phyloP scores from a whole-genome alignment of 2,329 filamentous ascomycete species.

The Trematosphaeria pertusa region DNA sequence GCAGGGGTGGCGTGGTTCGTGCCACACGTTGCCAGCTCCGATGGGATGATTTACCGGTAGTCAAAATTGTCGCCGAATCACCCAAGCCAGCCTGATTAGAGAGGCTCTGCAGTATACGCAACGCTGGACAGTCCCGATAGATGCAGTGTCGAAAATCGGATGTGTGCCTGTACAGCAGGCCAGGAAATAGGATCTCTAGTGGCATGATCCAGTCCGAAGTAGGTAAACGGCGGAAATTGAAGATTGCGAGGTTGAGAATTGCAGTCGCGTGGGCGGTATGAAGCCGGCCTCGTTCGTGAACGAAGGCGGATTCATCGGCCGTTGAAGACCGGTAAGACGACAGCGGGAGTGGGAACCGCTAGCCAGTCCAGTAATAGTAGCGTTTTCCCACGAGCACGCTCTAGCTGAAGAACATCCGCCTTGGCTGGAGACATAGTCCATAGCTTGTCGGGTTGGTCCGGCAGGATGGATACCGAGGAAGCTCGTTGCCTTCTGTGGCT shows the following conservation, averaged over 20 bases:
- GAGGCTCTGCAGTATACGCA: too few species aligned
- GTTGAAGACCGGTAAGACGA: conserved; percentile 4
- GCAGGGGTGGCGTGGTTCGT: conserved; percentile 4
- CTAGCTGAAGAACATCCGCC: conserved; percentile 8
- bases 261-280: neutral
- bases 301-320: conserved; percentile 11
- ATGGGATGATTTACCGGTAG: too few species aligned
- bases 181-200: too few species aligned
- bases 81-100: too few species aligned
- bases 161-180: too few species aligned
- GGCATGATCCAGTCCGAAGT: too few species aligned
- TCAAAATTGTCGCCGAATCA: too few species aligned
- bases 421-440: conserved; percentile 3
- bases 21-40: too few species aligned
- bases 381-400: conserved; percentile 1
- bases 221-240: too few species aligned
- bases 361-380: conserved; percentile 4
- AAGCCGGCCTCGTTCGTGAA: conserved; percentile 3
- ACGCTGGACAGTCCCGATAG: too few species aligned
- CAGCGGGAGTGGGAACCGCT: conserved; percentile 2
- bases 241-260: conserved; percentile 3
- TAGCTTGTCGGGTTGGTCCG: conserved; percentile 14
- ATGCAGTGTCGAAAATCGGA: too few species aligned
- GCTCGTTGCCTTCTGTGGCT: conserved; percentile 18
- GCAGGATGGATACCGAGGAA: conserved; percentile 5